phyloP scores from a whole-genome alignment of 371 early-diverging fungal species.

The Lichtheimia corymbifera region DNA sequence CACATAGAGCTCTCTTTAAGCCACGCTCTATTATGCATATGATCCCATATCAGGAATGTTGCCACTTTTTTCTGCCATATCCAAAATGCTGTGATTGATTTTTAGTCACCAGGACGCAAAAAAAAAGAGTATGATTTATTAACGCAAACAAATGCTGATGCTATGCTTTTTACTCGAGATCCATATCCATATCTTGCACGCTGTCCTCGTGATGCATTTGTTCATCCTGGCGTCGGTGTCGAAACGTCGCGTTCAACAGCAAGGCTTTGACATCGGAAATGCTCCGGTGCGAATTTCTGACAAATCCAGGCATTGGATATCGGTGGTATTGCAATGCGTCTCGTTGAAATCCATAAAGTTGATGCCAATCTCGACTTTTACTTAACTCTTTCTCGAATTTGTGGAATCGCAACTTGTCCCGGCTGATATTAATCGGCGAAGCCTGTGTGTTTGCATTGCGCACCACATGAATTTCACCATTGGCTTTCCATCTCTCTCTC shows the following conservation, averaged over 20 bases:
- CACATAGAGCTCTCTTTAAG: too few species aligned
- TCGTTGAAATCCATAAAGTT: constrained; percentile 30
- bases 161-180: constrained; percentile 23
- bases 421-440: constrained; percentile 24
- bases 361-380: constrained; percentile 32
- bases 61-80: too few species aligned
- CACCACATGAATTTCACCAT: not conserved
- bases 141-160: not conserved
- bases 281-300: constrained; percentile 15
- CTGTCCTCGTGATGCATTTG: constrained; percentile 11
- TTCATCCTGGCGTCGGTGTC: constrained; percentile 7
- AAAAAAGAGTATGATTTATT: too few species aligned
- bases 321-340: constrained; percentile 40
- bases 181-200: constrained; percentile 42
- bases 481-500: not conserved
- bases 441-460: not conserved
- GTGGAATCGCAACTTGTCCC: constrained; percentile 31
- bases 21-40: too few species aligned
- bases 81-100: too few species aligned
- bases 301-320: constrained; percentile 36
- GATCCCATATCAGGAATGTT: too few species aligned
- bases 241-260: constrained; percentile 22
- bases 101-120: too few species aligned
- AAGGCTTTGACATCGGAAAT: constrained; percentile 22
- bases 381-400: constrained; percentile 25